Conservation (phyloP, 345 rosid genomes). For the Barbarea vulgaris region DNA sequence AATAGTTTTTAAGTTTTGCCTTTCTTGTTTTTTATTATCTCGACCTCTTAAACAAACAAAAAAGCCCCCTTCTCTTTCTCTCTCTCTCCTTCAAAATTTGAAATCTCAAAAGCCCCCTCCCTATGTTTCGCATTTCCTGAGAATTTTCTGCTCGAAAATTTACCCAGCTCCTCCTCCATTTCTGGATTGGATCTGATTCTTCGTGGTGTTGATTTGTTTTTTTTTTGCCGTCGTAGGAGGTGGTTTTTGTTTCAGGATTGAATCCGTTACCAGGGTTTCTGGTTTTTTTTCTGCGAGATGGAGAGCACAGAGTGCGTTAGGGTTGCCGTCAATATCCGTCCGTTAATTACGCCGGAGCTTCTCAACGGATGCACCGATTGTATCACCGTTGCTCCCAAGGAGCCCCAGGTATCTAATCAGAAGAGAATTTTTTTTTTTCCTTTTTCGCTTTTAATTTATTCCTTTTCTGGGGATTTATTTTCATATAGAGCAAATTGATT, state of each 20-base stretch:
- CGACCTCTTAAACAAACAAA: conserved; percentile 31
- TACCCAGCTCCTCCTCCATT: conserved; percentile 7
- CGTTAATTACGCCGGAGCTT: conserved; percentile 88
- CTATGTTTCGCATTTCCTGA: conserved; percentile 20
- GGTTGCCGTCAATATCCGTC: conserved; percentile 90
- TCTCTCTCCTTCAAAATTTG: conserved; percentile 30
- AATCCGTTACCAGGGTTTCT: neutral
- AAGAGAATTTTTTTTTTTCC: neutral
- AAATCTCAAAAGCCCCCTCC: conserved; percentile 27
- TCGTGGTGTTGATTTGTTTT: conserved; percentile 1
- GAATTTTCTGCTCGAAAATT: conserved; percentile 8
- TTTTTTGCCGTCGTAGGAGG: neutral
- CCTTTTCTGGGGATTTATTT: neutral
- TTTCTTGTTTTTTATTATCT: conserved; percentile 31
- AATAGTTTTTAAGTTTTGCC: conserved; percentile 20
- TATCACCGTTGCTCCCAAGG: conserved; percentile 76
- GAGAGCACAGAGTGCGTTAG: conserved; percentile 69
- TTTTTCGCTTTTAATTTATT: neutral
- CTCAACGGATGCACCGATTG: conserved; percentile 86
- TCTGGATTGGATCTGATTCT: conserved; percentile 11
- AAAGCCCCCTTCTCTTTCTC: neutral
- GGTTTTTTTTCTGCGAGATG: conserved; percentile 43
- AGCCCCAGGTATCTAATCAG: conserved; percentile 69
- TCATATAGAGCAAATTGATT: neutral
- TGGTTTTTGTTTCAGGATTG: conserved; percentile 14